Evolutionary conservation across 768 basidiomycete genomes (phyloP).

Genomic region (Trametes punicea): DNA sequence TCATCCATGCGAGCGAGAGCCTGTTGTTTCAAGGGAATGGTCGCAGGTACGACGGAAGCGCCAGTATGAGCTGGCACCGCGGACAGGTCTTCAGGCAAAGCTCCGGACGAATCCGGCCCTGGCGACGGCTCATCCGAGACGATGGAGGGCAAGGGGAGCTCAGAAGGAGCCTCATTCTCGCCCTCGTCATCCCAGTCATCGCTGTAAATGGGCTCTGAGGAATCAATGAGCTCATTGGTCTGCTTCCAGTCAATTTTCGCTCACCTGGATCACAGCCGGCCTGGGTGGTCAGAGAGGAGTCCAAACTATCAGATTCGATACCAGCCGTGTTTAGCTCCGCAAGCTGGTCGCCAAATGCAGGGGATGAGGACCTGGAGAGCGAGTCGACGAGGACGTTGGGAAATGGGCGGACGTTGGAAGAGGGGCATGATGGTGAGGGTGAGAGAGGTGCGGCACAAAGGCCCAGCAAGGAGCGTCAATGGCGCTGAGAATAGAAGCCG

Average conservation of each 20-base stretch:
- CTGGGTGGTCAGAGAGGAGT: not conserved
- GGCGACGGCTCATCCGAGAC: not conserved
- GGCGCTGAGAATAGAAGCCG: not conserved
- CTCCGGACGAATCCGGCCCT: not conserved
- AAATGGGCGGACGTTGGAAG: not conserved
- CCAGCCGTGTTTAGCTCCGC: not conserved
- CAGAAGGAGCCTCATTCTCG: not conserved
- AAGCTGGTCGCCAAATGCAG: not conserved
- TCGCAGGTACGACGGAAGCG: not conserved
- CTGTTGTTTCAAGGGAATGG: not conserved
- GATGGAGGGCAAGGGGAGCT: not conserved
- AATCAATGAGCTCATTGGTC: no score
- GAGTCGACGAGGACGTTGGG: not conserved
- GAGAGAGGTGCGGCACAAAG: not conserved
- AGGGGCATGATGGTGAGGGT: not conserved
- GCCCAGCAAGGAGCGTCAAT: not conserved
- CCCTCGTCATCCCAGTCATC: not conserved
- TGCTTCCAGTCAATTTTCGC: not conserved
- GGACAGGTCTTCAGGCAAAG: not conserved
- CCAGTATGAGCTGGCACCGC: not conserved
- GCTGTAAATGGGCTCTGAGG: not conserved
- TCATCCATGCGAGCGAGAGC: not conserved
- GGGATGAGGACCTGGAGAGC: not conserved
- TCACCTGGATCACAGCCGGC: not conserved
- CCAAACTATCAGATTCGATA: not conserved